These are phyloP conservation scores for Kodamaea kakaduensis DNA, from an alignment of 805 yeast genomes.

Conservation along the genomic window DNA sequence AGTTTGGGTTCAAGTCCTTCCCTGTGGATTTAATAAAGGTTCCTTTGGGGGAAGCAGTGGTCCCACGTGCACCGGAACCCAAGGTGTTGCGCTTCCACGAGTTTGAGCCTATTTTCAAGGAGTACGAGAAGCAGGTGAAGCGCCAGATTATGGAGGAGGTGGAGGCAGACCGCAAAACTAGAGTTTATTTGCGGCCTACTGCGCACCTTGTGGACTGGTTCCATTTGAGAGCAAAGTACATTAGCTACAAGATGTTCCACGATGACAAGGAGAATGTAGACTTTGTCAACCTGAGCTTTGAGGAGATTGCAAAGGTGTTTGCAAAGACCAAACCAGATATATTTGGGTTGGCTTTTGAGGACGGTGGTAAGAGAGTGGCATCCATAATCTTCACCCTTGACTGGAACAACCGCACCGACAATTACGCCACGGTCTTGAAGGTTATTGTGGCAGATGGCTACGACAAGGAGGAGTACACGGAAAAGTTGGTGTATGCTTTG, in stretches of 20 bases:
- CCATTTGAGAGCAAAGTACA: constrained; percentile 37
- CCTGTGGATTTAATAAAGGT: constrained; percentile 31
- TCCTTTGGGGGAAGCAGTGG: constrained; percentile 15
- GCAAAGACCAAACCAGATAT: constrained; percentile 23
- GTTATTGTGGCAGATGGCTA: constrained; percentile 19
- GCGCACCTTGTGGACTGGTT: constrained; percentile 37
- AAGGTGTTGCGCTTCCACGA: constrained; percentile 26
- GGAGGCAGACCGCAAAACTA: constrained; percentile 25
- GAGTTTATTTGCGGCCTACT: constrained; percentile 29
- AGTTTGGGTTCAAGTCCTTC: constrained; percentile 35
- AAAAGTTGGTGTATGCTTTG: constrained; percentile 16
- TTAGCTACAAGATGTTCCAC: constrained; percentile 21
- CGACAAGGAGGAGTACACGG: constrained; percentile 16
- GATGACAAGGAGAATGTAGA: constrained; percentile 15
- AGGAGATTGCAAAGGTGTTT: constrained; percentile 17
- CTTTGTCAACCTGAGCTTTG: constrained; percentile 17
- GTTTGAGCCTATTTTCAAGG: constrained; percentile 23
- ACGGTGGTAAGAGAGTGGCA: constrained; percentile 21
- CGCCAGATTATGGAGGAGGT: constrained; percentile 17
- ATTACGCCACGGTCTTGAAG: constrained; percentile 27
- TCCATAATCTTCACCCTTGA: constrained; percentile 40
- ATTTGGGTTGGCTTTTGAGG: constrained; percentile 30
- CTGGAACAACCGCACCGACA: constrained; percentile 19
- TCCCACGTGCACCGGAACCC: constrained; percentile 2
- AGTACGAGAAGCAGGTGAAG: constrained; percentile 19